Conservation (phyloP, 179 eudicot species). For the Spinacia oleracea region DNA sequence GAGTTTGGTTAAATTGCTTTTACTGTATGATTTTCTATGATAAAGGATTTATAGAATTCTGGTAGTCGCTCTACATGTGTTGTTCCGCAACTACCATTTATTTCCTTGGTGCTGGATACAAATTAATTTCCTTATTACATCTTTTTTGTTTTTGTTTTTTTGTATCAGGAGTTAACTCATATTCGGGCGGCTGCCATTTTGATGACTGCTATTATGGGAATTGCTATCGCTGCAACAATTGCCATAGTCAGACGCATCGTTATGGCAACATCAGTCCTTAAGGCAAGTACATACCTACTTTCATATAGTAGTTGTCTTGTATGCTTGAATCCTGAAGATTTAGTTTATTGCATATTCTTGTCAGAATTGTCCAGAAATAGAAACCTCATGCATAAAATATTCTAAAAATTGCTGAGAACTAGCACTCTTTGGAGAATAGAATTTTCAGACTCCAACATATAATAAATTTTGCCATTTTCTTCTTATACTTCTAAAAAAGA, state of each 20-base stretch:
- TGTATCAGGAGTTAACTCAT: slow-evolving; percentile 82
- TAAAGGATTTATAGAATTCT: background rate
- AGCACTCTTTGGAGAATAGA: background rate
- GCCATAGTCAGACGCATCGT: slow-evolving; percentile 91
- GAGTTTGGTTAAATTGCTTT: background rate
- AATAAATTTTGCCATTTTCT: background rate
- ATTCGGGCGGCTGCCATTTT: slow-evolving; percentile 70
- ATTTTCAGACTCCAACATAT: background rate
- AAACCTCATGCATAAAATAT: background rate
- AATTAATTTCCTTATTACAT: slow-evolving; percentile 6
- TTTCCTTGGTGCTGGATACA: slow-evolving; percentile 10
- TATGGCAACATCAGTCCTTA: slow-evolving; percentile 96
- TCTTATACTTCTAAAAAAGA: background rate
- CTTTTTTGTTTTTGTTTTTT: slow-evolving; percentile 1
- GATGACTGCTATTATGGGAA: slow-evolving; percentile 78
- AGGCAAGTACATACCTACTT: slow-evolving; percentile 49
- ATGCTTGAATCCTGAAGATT: slow-evolving; percentile 4
- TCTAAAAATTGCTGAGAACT: background rate
- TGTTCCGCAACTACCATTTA: background rate
- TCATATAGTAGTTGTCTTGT: background rate
- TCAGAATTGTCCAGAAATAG: slow-evolving; percentile 5
- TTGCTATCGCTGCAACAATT: slow-evolving; percentile 75
- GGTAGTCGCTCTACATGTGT: background rate
- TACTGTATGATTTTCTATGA: background rate
- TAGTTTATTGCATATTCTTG: background rate